These are phyloP conservation scores for Conticribra guillardii DNA, from an alignment of 108 stramenopile species.

Conservation along the genomic window DNA sequence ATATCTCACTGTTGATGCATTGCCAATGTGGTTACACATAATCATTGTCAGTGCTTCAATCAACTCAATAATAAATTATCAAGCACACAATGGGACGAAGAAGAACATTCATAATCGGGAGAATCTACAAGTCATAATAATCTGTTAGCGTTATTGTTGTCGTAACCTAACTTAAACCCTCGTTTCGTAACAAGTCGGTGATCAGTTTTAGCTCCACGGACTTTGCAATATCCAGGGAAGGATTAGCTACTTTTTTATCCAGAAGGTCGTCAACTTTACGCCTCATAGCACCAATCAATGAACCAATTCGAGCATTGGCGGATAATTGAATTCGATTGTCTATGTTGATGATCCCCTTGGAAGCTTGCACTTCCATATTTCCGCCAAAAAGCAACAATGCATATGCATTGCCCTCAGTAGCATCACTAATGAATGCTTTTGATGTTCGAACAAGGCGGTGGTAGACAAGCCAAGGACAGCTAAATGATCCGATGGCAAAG, in stretches of 20 bases:
- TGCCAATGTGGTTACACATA: too few species aligned
- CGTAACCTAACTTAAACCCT: slow-evolving; percentile 16
- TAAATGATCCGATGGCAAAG: slow-evolving; percentile 78
- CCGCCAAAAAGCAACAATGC: slow-evolving; percentile 93
- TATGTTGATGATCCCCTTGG: slow-evolving; percentile 74
- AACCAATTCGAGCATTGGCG: slow-evolving; percentile 90
- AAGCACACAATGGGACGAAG: too few species aligned
- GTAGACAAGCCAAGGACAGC: slow-evolving; percentile 95
- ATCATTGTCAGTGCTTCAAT: too few species aligned
- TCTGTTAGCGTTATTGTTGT: too few species aligned
- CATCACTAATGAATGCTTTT: slow-evolving; percentile 90
- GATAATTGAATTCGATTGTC: slow-evolving; percentile 83
- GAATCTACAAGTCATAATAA: too few species aligned
- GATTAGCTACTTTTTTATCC: slow-evolving; percentile 64
- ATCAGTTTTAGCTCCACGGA: slow-evolving; percentile 75
- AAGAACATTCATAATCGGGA: too few species aligned
- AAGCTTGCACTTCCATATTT: slow-evolving; percentile 81
- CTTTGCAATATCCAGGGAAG: slow-evolving; percentile 59
- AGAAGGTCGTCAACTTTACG: slow-evolving; percentile 76
- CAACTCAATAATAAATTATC: too few species aligned
- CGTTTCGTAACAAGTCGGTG: slow-evolving; percentile 27
- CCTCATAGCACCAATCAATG: slow-evolving; percentile 87
- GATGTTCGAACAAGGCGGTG: slow-evolving; percentile 88
- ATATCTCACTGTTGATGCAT: too few species aligned
- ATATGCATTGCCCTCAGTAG: slow-evolving; percentile 90